Evolutionary conservation across 2,329 filamentous ascomycete genomes (phyloP), one percentile per base, ranked within the genome.

Genomic region (Aspergillus tubingensis): DNA sequence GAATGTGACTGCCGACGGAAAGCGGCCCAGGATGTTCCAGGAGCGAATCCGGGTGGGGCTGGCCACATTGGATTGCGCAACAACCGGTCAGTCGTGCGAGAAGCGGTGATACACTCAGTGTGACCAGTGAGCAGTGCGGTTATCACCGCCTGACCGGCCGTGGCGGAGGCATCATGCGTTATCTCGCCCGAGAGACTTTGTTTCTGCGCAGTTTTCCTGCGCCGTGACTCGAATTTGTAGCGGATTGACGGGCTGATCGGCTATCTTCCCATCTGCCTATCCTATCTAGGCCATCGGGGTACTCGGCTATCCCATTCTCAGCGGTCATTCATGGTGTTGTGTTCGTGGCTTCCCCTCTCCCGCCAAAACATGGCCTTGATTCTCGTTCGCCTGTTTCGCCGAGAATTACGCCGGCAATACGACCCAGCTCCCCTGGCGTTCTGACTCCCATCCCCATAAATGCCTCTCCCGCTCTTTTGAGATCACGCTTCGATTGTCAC

Each of bases 1-100:
- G 17, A 49, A 61, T 62, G 55, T 59, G 57, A 62, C 62, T 25
- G 39, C 64, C 71, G 72, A 72, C 58, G 67, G 60, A 64, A 71
- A 68, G 65, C 65, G 65, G 10, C 58, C 56, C 49, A 50, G 54
- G 54, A 54, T 15, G 39, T 38, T 60, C 50, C 32, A 60, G 17
- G 36, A 52, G 41, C 41, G 58, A 48, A 27, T 41, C 47, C 25
- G 32, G 41, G 70, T 71, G 69, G 70, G 70, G 69, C 64, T 19
- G 19, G 48, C n/a, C 64, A 62, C 64, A 55, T 62, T 48, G 43
- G 32, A 30, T 63, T 61, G 60, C 57, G 53, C 39, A 55, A 55
- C 39, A 32, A 27, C 53, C 52, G 15, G 43, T 27, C 53, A 44
- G 53, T 55, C 43, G 53, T 39, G 50, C 52, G 38, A 54, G 52